phyloP scores from a whole-genome alignment of 257 asterid species.

The Scutellaria barbata region DNA sequence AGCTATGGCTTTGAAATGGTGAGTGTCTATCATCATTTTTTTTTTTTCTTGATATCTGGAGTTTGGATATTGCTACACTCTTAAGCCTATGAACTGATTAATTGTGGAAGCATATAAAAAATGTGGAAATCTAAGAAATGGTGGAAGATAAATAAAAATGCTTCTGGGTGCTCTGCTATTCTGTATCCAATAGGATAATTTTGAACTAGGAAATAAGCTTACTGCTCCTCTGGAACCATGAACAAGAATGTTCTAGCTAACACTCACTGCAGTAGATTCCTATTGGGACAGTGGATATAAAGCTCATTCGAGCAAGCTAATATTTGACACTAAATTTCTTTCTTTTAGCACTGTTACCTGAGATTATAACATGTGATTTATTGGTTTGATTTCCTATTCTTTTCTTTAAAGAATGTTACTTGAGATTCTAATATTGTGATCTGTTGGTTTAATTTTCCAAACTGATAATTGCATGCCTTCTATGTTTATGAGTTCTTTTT shows the following conservation, averaged over 20 bases:
- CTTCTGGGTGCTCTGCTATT: background rate
- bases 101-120: background rate
- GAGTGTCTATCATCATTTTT: slow-evolving; percentile 33
- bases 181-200: background rate
- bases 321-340: slow-evolving; percentile 9
- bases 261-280: background rate
- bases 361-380: too few species aligned
- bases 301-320: background rate
- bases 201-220: slow-evolving; percentile 22
- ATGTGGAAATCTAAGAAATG: slow-evolving; percentile 17
- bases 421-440: background rate
- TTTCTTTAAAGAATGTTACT: too few species aligned
- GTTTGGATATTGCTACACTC: slow-evolving; percentile 7
- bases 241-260: slow-evolving; percentile 7
- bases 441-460: background rate
- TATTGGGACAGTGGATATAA: background rate
- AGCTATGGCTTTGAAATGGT: slow-evolving; percentile 99
- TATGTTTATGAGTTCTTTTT: too few species aligned
- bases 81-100: background rate
- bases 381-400: too few species aligned
- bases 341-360: background rate
- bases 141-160: background rate
- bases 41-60: background rate
- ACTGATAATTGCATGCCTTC: background rate
- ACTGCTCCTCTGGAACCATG: background rate